A percentile compares a stretch with the other conserved stretches of the same genome.
phyloP scores from a whole-genome alignment of 2,329 filamentous ascomycete genomes.

The Scopulariopsis brevicaulis region DNA sequence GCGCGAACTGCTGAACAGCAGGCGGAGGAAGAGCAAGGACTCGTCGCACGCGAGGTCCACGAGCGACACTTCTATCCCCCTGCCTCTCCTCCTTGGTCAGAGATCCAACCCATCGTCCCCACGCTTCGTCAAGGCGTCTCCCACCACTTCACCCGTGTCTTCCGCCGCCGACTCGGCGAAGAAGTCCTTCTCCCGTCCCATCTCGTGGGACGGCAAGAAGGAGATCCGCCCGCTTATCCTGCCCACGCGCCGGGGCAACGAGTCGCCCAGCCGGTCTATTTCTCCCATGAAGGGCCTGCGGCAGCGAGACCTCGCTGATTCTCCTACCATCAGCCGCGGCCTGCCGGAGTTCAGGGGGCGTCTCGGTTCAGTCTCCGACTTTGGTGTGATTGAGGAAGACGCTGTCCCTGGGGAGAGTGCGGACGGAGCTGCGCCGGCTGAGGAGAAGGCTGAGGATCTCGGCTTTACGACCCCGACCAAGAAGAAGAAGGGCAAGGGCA shows the following conservation, averaged over 20 bases:
- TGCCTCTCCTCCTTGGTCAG: constrained; percentile 40
- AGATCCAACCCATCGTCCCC: constrained; percentile 32
- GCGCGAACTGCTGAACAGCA: constrained; percentile 13
- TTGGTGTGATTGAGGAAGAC: not conserved
- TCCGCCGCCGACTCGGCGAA: constrained; percentile 15
- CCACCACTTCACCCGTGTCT: constrained; percentile 20
- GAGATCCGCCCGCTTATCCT: constrained; percentile 78
- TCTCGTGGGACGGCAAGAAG: constrained; percentile 43
- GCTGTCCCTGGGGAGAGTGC: not conserved
- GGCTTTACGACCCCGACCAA: constrained; percentile 5
- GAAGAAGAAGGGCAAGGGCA: constrained; percentile 13
- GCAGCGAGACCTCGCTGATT: not conserved
- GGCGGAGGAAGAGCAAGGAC: constrained; percentile 22
- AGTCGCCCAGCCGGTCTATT: not conserved
- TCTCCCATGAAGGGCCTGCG: not conserved
- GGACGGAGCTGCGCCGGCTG: not conserved
- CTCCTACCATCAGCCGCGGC: not conserved
- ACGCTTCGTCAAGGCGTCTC: constrained; percentile 24
- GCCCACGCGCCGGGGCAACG: constrained; percentile 12
- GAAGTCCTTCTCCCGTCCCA: constrained; percentile 34
- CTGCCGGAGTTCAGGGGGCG: not conserved
- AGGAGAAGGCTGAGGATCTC: constrained; percentile 6
- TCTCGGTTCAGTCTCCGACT: not conserved
- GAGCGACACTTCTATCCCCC: constrained; percentile 46
- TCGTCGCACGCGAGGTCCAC: constrained; percentile 30